Percentiles rank a stretch among this genome's conserved stretches.
phyloP scores from a whole-genome alignment of 192 early-diverging fungal genomes.

The Dissophora globulifera region DNA sequence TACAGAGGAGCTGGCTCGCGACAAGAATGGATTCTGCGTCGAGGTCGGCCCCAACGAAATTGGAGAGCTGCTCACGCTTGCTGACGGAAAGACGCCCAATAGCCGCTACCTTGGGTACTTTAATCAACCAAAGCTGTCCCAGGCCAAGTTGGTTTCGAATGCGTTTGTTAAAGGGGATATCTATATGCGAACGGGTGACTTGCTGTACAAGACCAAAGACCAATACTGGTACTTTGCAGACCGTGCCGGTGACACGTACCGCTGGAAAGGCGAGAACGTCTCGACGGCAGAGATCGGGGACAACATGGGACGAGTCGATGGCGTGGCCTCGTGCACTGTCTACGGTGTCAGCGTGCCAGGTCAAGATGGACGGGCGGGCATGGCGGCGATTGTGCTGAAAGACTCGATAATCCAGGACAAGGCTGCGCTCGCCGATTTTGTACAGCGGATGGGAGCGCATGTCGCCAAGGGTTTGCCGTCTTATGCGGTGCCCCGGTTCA shows the following conservation, averaged over 20 bases:
- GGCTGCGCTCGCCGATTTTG: conserved; percentile 23
- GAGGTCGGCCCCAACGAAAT: conserved; percentile 56
- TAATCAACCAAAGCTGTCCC: conserved; percentile 58
- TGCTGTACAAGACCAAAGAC: conserved; percentile 60
- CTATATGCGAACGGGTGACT: conserved; percentile 69
- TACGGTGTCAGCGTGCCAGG: conserved; percentile 70
- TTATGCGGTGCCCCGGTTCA: conserved; percentile 74
- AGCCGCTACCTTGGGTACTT: conserved; percentile 62
- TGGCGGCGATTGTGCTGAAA: conserved; percentile 69
- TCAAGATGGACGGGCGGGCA: conserved; percentile 73
- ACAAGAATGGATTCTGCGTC: conserved; percentile 63
- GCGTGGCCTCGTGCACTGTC: conserved; percentile 67
- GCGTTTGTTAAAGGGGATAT: conserved; percentile 70
- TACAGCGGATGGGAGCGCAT: conserved; percentile 50
- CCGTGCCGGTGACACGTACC: conserved; percentile 76
- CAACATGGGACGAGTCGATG: conserved; percentile 59
- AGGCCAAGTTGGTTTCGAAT: conserved; percentile 62
- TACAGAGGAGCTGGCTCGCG: conserved; percentile 64
- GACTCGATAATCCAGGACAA: conserved; percentile 53
- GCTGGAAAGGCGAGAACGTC: conserved; percentile 77
- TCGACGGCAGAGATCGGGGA: conserved; percentile 71
- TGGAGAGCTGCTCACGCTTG: conserved; percentile 62
- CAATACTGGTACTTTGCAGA: conserved; percentile 74
- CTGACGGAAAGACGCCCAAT: conserved; percentile 30
- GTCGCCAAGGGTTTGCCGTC: conserved; percentile 57